Evolutionary conservation across 1,139 yeast genomes (phyloP).

Genomic region (Scheffersomyces segobiensis): DNA sequence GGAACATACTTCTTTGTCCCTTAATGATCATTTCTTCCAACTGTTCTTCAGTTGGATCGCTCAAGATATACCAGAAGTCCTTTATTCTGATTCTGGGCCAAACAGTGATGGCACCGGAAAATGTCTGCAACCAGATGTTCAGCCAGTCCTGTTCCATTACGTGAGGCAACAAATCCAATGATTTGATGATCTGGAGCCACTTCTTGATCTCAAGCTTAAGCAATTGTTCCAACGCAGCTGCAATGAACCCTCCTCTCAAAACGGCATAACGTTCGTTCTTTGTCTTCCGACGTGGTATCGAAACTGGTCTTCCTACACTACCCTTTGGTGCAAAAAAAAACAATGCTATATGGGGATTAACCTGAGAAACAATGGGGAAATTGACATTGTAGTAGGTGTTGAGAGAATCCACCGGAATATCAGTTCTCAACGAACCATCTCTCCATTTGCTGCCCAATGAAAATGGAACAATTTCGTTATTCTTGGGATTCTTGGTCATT

Average conservation of each 20-base stretch:
- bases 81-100: constrained; percentile 66
- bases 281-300: constrained; percentile 51
- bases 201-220: constrained; percentile 71
- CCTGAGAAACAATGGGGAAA: constrained; percentile 77
- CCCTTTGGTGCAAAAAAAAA: constrained; percentile 82
- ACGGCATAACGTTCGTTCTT: constrained; percentile 37
- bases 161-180: constrained; percentile 68
- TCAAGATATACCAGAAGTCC: constrained; percentile 65
- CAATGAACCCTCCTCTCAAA: constrained; percentile 75
- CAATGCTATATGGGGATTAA: constrained; percentile 76
- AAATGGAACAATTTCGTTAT: constrained; percentile 56
- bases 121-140: constrained; percentile 70
- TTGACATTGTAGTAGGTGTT: constrained; percentile 79
- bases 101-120: constrained; percentile 73
- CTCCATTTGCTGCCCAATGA: constrained; percentile 76
- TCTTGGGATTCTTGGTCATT: constrained; percentile 63
- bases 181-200: constrained; percentile 69
- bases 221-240: constrained; percentile 70
- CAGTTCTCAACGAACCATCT: constrained; percentile 73
- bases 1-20: constrained; percentile 70
- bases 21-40: constrained; percentile 56
- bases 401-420: constrained; percentile 66
- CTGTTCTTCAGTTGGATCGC: constrained; percentile 65
- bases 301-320: constrained; percentile 77
- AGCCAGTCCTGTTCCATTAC: constrained; percentile 80